Evolutionary conservation across 1,139 yeast genomes (phyloP).

Genomic region (Debaryomycetaceae sp.): DNA sequence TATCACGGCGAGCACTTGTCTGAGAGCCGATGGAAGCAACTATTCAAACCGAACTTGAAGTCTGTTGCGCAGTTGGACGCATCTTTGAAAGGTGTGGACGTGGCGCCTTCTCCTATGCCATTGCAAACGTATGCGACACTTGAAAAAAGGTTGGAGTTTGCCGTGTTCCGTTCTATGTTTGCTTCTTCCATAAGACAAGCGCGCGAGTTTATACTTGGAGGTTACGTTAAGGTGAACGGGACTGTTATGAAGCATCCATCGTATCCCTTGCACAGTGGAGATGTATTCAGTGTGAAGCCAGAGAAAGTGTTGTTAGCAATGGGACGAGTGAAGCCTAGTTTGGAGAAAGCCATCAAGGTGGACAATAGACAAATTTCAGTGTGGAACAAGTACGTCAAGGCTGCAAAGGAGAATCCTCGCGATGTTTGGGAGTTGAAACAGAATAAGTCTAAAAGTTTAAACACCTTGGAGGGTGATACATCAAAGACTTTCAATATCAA

Average conservation of each 20-base stretch:
- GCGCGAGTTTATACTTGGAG: conserved; percentile 78
- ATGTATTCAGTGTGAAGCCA: conserved; percentile 80
- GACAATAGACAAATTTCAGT: conserved; percentile 68
- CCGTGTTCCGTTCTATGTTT: conserved; percentile 86
- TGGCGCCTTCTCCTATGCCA: conserved; percentile 71
- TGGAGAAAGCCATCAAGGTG: conserved; percentile 60
- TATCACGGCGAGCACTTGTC: conserved; percentile 95
- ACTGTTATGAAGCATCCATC: conserved; percentile 74
- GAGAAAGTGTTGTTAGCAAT: conserved; percentile 81
- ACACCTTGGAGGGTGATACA: conserved; percentile 22
- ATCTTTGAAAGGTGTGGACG: conserved; percentile 58
- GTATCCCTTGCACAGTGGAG: conserved; percentile 77
- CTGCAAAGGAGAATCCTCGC: conserved; percentile 56
- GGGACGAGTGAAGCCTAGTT: conserved; percentile 79
- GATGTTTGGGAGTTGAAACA: conserved; percentile 55
- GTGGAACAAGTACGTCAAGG: conserved; percentile 70
- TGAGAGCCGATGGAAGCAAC: conserved; percentile 73
- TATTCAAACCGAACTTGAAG: conserved; percentile 69
- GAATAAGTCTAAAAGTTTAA: conserved; percentile 39
- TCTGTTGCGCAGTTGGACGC: conserved; percentile 86
- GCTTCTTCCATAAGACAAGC: conserved; percentile 95
- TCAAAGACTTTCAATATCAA: conserved; percentile 17
- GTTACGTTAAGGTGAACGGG: conserved; percentile 86
- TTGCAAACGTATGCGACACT: conserved; percentile 85
- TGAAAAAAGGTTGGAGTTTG: conserved; percentile 86